Evolutionary conservation across 2,329 filamentous ascomycete species (phyloP), one percentile per base, ranked within the genome.

Genomic region (Beauveria brongniartii): DNA sequence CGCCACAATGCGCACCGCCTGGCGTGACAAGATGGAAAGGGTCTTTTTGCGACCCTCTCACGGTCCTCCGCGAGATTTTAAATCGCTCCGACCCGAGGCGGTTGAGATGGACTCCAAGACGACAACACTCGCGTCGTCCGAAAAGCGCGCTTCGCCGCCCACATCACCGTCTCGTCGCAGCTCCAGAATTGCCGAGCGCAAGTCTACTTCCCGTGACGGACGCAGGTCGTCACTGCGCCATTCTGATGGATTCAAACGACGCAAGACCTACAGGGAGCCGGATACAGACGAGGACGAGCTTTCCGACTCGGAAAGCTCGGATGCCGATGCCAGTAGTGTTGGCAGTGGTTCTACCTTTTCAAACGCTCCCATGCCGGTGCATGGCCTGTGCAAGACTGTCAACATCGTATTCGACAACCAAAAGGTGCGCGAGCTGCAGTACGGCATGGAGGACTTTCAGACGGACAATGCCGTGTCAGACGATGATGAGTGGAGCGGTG

Each of bases 351-450:
- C 20, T 22, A 22, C 43, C 18, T 55, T n/a, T 30, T 43, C 51
- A 22, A 24, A 22, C 24, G 3, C 34, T 18, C 8, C 30, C 10
- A 5, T 20, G 3, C 48, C 57, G 20, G 73, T 87, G 28, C 89
- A 92, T 63, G 88, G 88, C 1, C 78, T 87, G 65, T 93, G 89
- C 68, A 80, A 86, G 46, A 78, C 85, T 6, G 88, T 92, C 20
- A 82, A 89, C 63, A 81, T 92, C 48, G 77, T 84, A 50, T 86
- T 92, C 65, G 90, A 92, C 72, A 92, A 92, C 69, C 82, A 90
- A 69, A 86, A 90, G 63, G 85, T 86, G 5, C 80, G 80, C 2
- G 89, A 91, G 73, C 75, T 81, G 26, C 85, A 88, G 63, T 90
- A 81, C 64, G 81, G 80, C 24, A 90, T 91, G 77, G 83, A 81